These are phyloP conservation scores for Parathielavia appendiculata DNA, from an alignment of 495 filamentous ascomycete species.

Conservation along the genomic window DNA sequence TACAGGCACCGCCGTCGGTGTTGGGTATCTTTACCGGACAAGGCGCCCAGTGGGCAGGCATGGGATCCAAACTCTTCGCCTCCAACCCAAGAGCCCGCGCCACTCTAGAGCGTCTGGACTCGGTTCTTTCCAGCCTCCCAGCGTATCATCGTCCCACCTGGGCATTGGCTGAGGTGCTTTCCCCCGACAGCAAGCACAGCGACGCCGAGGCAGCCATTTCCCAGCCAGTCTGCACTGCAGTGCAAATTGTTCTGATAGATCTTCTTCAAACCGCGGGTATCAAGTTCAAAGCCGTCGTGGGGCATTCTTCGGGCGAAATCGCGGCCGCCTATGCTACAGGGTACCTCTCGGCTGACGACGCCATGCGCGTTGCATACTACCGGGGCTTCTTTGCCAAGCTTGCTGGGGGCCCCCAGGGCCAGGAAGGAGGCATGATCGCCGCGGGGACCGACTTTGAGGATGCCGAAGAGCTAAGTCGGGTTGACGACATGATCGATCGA, in stretches of 20 bases:
- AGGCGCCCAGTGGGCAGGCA: conserved; percentile 37
- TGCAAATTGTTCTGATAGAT: conserved; percentile 48
- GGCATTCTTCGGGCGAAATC: conserved; percentile 61
- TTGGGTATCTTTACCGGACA: conserved; percentile 27
- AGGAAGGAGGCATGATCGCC: neutral
- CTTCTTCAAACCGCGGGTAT: conserved; percentile 42
- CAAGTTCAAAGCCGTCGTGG: conserved; percentile 43
- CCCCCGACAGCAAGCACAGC: too few relatives aligned
- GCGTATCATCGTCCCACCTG: too few relatives aligned
- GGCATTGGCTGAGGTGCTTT: too few relatives aligned
- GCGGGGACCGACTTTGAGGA: neutral
- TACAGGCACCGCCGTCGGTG: conserved; percentile 10
- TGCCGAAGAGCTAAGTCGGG: neutral
- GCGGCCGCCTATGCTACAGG: conserved; percentile 44
- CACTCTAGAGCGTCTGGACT: too few relatives aligned
- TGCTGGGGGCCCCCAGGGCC: neutral
- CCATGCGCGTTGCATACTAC: conserved; percentile 26
- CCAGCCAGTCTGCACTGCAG: conserved; percentile 47
- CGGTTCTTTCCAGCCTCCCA: too few relatives aligned
- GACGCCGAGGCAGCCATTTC: neutral
- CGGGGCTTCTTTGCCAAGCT: conserved; percentile 9
- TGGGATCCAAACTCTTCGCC: conserved; percentile 38
- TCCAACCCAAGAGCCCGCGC: too few relatives aligned
- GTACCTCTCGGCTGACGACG: conserved; percentile 27
- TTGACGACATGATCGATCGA: neutral